phyloP scores from a whole-genome alignment of 768 basidiomycete species.

The Xerocomus spinulosus region DNA sequence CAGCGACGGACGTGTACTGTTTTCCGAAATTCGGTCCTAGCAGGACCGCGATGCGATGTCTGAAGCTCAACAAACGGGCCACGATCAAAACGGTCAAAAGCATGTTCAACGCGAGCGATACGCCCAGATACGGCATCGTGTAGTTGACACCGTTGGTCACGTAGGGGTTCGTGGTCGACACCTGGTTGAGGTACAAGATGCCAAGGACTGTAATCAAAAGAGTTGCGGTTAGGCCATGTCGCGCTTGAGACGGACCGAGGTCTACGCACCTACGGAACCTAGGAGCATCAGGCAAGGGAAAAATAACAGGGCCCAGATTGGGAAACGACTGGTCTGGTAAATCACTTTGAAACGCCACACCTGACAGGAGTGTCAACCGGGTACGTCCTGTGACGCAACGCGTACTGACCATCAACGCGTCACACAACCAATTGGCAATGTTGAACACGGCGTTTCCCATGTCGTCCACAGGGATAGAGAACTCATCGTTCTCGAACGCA shows the following conservation, averaged over 20 bases:
- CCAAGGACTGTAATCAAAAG: conserved; percentile 3
- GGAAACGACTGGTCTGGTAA: conserved; percentile 5
- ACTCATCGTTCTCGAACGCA: conserved; percentile 19
- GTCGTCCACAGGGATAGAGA: conserved; percentile 16
- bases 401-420: conserved; percentile 16
- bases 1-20: conserved; percentile 30
- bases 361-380: neutral
- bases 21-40: conserved; percentile 23
- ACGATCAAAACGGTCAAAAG: conserved; percentile 31
- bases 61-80: conserved; percentile 22
- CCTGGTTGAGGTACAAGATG: conserved; percentile 7
- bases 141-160: conserved; percentile 10
- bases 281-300: conserved; percentile 10
- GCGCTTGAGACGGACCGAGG: neutral
- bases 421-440: conserved; percentile 14
- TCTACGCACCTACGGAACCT: conserved; percentile 6
- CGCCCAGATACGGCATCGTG: conserved; percentile 21
- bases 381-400: too few relatives aligned
- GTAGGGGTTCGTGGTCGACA: conserved; percentile 11
- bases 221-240: neutral
- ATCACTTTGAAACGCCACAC: conserved; percentile 19
- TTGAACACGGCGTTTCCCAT: conserved; percentile 9
- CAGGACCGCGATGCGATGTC: conserved; percentile 3
- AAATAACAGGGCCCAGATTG: conserved; percentile 7
- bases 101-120: conserved; percentile 32